Evolutionary conservation across 305 asterid species (phyloP).

Genomic region (Fraxinus floribunda): DNA sequence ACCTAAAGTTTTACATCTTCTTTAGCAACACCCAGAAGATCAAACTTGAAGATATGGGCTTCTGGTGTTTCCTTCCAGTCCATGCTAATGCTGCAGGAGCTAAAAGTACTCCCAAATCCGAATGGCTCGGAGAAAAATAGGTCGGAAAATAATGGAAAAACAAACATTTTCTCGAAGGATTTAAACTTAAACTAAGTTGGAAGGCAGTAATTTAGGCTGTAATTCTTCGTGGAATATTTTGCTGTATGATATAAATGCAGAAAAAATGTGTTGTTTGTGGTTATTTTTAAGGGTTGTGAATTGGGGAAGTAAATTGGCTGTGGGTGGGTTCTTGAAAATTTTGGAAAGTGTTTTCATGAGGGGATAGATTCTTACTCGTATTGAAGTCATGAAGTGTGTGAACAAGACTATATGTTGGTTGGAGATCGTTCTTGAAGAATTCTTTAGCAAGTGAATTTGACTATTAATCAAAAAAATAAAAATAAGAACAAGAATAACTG

Average conservation of each 20-base stretch:
- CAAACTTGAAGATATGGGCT: constrained; percentile 47
- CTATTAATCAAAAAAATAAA: too few relatives aligned
- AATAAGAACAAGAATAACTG: too few relatives aligned
- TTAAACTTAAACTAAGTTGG: neutral
- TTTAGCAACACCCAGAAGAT: constrained; percentile 40
- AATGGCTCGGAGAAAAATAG: constrained; percentile 15
- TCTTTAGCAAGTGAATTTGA: neutral
- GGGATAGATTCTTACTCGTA: neutral
- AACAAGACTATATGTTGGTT: neutral
- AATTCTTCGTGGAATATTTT: neutral
- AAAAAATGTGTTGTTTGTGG: neutral
- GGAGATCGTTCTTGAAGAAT: neutral
- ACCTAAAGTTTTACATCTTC: constrained; percentile 48
- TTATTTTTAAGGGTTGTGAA: constrained; percentile 8
- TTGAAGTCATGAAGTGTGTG: too few relatives aligned
- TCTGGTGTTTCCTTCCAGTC: constrained; percentile 51
- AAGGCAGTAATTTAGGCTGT: neutral
- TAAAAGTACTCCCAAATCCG: constrained; percentile 11
- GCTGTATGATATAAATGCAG: neutral
- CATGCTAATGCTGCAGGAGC: constrained; percentile 15
- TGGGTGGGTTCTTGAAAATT: constrained; percentile 30
- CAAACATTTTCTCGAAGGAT: constrained; percentile 16
- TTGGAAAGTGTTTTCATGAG: neutral
- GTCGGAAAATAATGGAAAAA: constrained; percentile 19
- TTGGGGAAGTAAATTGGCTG: neutral